Evolutionary conservation across 805 yeast genomes (phyloP).

Genomic region (Wickerhamomyces pijperi): DNA sequence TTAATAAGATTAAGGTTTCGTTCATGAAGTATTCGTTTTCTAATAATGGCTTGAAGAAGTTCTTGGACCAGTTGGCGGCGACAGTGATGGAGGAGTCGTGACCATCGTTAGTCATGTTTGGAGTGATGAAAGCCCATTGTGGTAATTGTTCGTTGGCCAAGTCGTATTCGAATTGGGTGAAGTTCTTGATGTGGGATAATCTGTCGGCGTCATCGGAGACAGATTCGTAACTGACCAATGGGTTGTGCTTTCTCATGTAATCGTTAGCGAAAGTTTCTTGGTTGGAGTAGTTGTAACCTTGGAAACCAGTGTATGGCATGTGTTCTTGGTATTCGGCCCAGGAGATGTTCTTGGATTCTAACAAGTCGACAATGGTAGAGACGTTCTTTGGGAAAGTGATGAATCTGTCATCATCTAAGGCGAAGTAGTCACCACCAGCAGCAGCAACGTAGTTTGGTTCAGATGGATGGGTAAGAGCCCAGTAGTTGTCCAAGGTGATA

Average conservation of each 20-base stretch:
- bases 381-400: slow-evolving; percentile 32
- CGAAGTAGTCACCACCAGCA: slow-evolving; percentile 40
- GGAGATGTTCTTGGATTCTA: slow-evolving; percentile 29
- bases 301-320: slow-evolving; percentile 40
- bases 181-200: slow-evolving; percentile 33
- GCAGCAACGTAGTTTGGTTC: slow-evolving; percentile 36
- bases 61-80: slow-evolving; percentile 36
- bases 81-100: slow-evolving; percentile 35
- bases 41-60: slow-evolving; percentile 32
- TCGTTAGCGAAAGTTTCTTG: slow-evolving; percentile 31
- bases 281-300: slow-evolving; percentile 34
- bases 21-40: slow-evolving; percentile 35
- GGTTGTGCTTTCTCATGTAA: slow-evolving; percentile 43
- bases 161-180: slow-evolving; percentile 32
- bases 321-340: slow-evolving; percentile 47
- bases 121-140: slow-evolving; percentile 43
- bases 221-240: slow-evolving; percentile 31
- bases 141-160: slow-evolving; percentile 29
- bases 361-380: slow-evolving; percentile 35
- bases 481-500: slow-evolving; percentile 36
- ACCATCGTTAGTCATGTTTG: slow-evolving; percentile 44
- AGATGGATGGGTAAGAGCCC: slow-evolving; percentile 41
- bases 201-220: slow-evolving; percentile 25
- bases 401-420: slow-evolving; percentile 34
- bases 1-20: slow-evolving; percentile 30